These are phyloP conservation scores for Margaritispora aquatica DNA, from an alignment of 495 filamentous ascomycete species.

Conservation along the genomic window DNA sequence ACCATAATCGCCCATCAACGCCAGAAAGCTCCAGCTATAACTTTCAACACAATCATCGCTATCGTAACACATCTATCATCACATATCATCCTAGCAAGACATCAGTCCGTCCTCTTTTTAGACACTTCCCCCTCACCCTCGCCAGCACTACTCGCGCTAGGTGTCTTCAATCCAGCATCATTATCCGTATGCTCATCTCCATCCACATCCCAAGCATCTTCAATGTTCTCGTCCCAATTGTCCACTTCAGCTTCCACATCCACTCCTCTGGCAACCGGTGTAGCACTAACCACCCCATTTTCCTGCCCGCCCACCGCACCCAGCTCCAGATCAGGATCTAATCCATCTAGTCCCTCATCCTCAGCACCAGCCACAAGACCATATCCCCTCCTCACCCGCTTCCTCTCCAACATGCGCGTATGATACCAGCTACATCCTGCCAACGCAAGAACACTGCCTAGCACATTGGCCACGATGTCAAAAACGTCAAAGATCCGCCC, in stretches of 20 bases:
- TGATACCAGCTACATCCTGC: slow-evolving; percentile 85
- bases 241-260: slow-evolving; percentile 69
- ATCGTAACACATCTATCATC: slow-evolving; percentile 20
- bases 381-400: slow-evolving; percentile 68
- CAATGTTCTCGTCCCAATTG: slow-evolving; percentile 78
- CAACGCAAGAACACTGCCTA: slow-evolving; percentile 66
- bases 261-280: slow-evolving; percentile 1
- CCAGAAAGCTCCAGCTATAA: too few species aligned
- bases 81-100: background rate
- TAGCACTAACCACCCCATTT: background rate
- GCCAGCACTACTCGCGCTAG: slow-evolving; percentile 24
- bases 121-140: slow-evolving; percentile 16
- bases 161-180: slow-evolving; percentile 18
- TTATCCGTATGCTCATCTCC: slow-evolving; percentile 37
- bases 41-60: slow-evolving; percentile 2
- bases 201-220: slow-evolving; percentile 62
- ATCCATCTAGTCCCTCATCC: slow-evolving; percentile 36
- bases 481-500: slow-evolving; percentile 75
- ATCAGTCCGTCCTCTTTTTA: slow-evolving; percentile 22
- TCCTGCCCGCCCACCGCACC: slow-evolving; percentile 28
- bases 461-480: slow-evolving; percentile 82
- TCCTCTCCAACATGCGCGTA: slow-evolving; percentile 88
- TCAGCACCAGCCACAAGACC: slow-evolving; percentile 52
- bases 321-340: slow-evolving; percentile 52
- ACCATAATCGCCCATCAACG: too few species aligned